Evolutionary conservation across 306 rosid species (phyloP).

Genomic region (Lotus japonicus): DNA sequence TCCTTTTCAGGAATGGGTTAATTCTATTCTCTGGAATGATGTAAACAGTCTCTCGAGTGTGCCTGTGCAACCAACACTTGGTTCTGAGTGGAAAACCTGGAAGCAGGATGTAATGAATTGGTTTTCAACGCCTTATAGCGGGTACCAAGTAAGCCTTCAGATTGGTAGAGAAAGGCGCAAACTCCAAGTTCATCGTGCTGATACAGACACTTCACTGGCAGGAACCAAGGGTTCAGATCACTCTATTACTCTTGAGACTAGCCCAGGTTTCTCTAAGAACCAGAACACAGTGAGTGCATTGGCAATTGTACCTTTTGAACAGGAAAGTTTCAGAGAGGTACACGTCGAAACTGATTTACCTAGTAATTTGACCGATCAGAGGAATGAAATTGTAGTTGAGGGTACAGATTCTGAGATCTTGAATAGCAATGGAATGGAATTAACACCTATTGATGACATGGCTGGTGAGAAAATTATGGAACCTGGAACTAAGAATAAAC

Average conservation of each 20-base stretch:
- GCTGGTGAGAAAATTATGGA: slow-evolving; percentile 29
- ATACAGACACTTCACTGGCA: slow-evolving; percentile 44
- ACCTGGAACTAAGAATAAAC: slow-evolving; percentile 46
- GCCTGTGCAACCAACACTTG: slow-evolving; percentile 41
- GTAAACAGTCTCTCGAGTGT: slow-evolving; percentile 47
- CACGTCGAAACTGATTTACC: slow-evolving; percentile 34
- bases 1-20: slow-evolving; percentile 57
- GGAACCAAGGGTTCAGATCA: slow-evolving; percentile 42
- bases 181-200: slow-evolving; percentile 83
- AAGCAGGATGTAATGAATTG: slow-evolving; percentile 75
- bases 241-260: slow-evolving; percentile 47
- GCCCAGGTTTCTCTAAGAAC: slow-evolving; percentile 40
- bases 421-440: slow-evolving; percentile 35
- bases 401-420: slow-evolving; percentile 28
- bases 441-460: slow-evolving; percentile 38
- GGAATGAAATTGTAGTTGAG: slow-evolving; percentile 44
- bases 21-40: slow-evolving; percentile 69
- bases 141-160: slow-evolving; percentile 47
- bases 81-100: slow-evolving; percentile 80
- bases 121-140: slow-evolving; percentile 52
- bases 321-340: slow-evolving; percentile 35
- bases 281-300: slow-evolving; percentile 29
- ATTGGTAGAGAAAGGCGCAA: slow-evolving; percentile 60
- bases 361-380: slow-evolving; percentile 33
- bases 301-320: slow-evolving; percentile 34